These are phyloP conservation scores for Sporisorium iseilematis-ciliati DNA, from an alignment of 1,284 basidiomycete genomes.

Conservation along the genomic window DNA sequence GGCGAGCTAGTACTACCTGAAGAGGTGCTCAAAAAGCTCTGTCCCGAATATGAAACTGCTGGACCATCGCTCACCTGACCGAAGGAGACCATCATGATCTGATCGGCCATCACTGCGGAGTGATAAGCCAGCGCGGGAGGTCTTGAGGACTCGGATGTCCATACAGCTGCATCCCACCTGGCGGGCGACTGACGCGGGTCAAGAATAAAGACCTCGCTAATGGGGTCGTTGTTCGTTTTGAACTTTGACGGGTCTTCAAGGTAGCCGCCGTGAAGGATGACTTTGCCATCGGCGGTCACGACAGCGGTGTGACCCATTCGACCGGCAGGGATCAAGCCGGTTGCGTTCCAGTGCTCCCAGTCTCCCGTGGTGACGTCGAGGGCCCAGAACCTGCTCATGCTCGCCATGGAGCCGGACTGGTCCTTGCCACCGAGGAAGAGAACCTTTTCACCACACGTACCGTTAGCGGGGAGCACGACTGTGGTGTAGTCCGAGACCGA, in stretches of 20 bases:
- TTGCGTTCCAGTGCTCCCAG: slow-evolving; percentile 58
- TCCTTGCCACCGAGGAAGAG: slow-evolving; percentile 68
- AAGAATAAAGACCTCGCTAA: slow-evolving; percentile 62
- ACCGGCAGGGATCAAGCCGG: slow-evolving; percentile 58
- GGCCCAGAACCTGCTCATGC: slow-evolving; percentile 53
- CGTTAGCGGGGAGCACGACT: slow-evolving; percentile 29
- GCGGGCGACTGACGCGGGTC: slow-evolving; percentile 54
- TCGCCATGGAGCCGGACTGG: slow-evolving; percentile 48
- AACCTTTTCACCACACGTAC: slow-evolving; percentile 34
- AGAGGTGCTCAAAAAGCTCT: slow-evolving; percentile 14
- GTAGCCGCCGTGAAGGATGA: slow-evolving; percentile 69
- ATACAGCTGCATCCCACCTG: slow-evolving; percentile 34
- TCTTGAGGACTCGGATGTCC: slow-evolving; percentile 16
- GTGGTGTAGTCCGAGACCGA: slow-evolving; percentile 66
- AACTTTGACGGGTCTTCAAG: slow-evolving; percentile 30
- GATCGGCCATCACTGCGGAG: slow-evolving; percentile 60
- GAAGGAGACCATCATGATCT: slow-evolving; percentile 67
- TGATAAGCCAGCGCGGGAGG: slow-evolving; percentile 68
- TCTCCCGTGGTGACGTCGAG: slow-evolving; percentile 55
- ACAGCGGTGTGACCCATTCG: slow-evolving; percentile 68
- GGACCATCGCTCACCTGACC: slow-evolving; percentile 40
- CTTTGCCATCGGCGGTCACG: slow-evolving; percentile 54
- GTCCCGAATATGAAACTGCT: slow-evolving; percentile 1
- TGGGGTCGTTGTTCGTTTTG: slow-evolving; percentile 31
- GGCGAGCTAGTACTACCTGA: background rate